phyloP scores from a whole-genome alignment of 1,284 basidiomycete species.

The Pseudozyma thailandica region DNA sequence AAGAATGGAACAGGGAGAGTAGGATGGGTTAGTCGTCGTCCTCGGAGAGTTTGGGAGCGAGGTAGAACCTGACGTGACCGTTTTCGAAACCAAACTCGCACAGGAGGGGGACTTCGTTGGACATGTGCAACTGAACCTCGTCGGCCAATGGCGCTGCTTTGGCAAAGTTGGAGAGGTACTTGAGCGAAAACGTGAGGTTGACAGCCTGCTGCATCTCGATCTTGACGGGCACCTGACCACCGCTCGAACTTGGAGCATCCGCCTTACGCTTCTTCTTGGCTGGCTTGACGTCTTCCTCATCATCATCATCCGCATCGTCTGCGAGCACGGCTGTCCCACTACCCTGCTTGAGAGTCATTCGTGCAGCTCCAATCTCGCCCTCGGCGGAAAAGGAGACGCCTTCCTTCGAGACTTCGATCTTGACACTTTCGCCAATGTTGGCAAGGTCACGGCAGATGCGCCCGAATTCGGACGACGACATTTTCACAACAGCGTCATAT shows the following conservation, averaged over 20 bases:
- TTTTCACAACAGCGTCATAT: conserved; percentile 91
- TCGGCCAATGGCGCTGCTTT: conserved; percentile 84
- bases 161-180: conserved; percentile 96
- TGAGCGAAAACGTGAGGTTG: conserved; percentile 92
- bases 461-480: conserved; percentile 87
- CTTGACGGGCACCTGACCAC: conserved; percentile 68
- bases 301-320: conserved; percentile 64
- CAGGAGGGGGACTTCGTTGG: conserved; percentile 68
- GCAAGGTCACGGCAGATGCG: conserved; percentile 93
- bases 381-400: conserved; percentile 93
- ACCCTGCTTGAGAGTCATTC: conserved; percentile 83
- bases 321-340: conserved; percentile 68
- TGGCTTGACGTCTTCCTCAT: conserved; percentile 63
- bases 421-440: conserved; percentile 91
- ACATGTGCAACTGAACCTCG: conserved; percentile 72
- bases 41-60: conserved; percentile 66
- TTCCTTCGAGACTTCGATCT: conserved; percentile 95
- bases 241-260: conserved; percentile 20
- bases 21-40: conserved; percentile 50
- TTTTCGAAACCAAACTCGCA: conserved; percentile 86
- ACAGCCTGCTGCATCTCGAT: conserved; percentile 76
- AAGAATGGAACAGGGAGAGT: no score
- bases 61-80: conserved; percentile 71
- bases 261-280: conserved; percentile 60
- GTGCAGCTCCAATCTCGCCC: conserved; percentile 93